Percentiles rank a stretch among this genome's conserved stretches.
Evolutionary conservation across 2,329 filamentous ascomycete species (phyloP).

Genomic region (Nothopassalora personata): DNA sequence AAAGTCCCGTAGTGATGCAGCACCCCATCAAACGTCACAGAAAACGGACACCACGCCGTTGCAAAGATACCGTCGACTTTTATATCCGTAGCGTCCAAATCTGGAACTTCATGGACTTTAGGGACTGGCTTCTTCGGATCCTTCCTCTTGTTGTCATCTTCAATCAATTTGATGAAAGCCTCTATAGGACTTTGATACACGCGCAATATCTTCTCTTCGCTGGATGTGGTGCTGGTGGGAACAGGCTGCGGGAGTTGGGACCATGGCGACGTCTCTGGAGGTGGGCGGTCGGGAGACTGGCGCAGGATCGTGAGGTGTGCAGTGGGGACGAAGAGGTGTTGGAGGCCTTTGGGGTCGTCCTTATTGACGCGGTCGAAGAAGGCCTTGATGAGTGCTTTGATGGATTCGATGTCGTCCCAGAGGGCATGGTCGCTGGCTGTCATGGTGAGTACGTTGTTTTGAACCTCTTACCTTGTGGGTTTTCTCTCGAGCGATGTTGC

Average conservation of each 20-base stretch:
- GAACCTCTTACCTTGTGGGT: background rate
- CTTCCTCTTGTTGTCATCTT: slow-evolving; percentile 13
- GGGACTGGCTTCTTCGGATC: slow-evolving; percentile 11
- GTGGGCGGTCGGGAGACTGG: slow-evolving; percentile 15
- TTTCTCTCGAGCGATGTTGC: background rate
- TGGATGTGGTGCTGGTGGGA: background rate
- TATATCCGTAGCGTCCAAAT: slow-evolving; percentile 14
- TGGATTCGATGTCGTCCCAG: slow-evolving; percentile 6
- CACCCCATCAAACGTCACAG: slow-evolving; percentile 19
- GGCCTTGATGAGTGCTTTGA: slow-evolving; percentile 17
- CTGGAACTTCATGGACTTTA: slow-evolving; percentile 13
- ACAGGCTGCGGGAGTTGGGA: background rate
- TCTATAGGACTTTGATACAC: slow-evolving; percentile 14
- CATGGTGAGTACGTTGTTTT: background rate
- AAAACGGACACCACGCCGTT: slow-evolving; percentile 17
- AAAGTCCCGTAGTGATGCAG: slow-evolving; percentile 22
- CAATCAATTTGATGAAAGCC: slow-evolving; percentile 15
- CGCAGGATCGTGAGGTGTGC: slow-evolving; percentile 46
- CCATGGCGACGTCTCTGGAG: slow-evolving; percentile 1
- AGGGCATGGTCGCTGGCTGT: slow-evolving; percentile 13
- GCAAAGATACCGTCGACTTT: slow-evolving; percentile 16
- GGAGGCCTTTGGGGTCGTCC: slow-evolving; percentile 48
- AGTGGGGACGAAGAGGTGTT: slow-evolving; percentile 74
- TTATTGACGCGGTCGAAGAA: slow-evolving; percentile 23
- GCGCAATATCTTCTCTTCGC: slow-evolving; percentile 3